Base-by-base conservation (phyloP, 768 basidiomycete genomes). In the Mycena leptocephala region DNA sequence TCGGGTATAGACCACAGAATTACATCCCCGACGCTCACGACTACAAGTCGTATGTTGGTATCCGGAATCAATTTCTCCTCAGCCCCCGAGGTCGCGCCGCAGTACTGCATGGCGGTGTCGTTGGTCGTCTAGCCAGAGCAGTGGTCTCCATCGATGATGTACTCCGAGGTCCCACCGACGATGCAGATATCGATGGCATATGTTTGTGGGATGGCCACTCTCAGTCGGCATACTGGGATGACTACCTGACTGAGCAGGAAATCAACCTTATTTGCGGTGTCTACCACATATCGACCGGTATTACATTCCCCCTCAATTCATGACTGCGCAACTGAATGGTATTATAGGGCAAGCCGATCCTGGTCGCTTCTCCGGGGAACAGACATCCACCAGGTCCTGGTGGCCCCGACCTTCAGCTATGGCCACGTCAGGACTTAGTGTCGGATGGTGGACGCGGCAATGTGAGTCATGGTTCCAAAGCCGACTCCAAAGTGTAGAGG, bases 51-150 rank as follows among this genome's bases (percentile, higher is more conserved):
- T 79, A 79, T 22, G 48, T 62, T 18, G 11, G 28, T 5, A 39
- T 53, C 14, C 68, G 67, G 28, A 28, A 33, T 24, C n/a, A 26
- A 9, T 71, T 79, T 24, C 53, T 79, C 5, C n/a, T 20, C 3
- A 66, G 70, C 22, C 58, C 76, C 18, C 74, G 78, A 8, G 82
- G 83, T 18, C 79, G 82, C 39, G 82, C 79, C 22, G 81, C 83
- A 10, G 35, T 82, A 37, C 43, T 82, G 53, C 58, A 71, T 10
- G 83, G 83, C 28, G 82, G 83, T n/a, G 69, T 83, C 30, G 46
- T 84, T 20, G 66, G 71, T n/a, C 80, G 81, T 39, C 64, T 83
- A 53, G 81, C 82, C 13, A 65, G 46, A 16, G 63, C 78, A 32
- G 59, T 61, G 41, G 61, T 79, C 7, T 33, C 53, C 9, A 37